A percentile compares a stretch with the other conserved stretches of the same genome.
phyloP scores from a whole-genome alignment of 768 basidiomycete genomes.

The Pluteus cervinus region DNA sequence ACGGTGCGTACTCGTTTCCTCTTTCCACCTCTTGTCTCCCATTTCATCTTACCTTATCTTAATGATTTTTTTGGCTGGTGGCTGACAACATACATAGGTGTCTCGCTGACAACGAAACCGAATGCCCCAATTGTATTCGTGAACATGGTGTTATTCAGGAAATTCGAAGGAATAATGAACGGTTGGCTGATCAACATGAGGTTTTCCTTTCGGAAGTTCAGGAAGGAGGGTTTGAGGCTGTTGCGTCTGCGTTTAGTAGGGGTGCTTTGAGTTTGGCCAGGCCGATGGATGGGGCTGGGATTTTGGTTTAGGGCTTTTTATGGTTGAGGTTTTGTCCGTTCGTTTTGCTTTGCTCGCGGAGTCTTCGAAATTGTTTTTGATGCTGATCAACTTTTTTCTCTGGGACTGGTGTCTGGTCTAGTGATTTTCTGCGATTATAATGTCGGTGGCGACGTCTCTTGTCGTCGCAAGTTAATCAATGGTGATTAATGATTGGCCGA shows the following conservation, averaged over 20 bases:
- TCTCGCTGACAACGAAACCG: conserved; percentile 80
- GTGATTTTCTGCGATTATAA: too few relatives aligned
- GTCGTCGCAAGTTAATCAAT: too few relatives aligned
- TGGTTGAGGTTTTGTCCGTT: background rate
- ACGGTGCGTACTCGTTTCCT: conserved; percentile 41
- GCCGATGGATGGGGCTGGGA: conserved; percentile 23
- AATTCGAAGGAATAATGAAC: conserved; percentile 81
- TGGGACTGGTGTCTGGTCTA: too few relatives aligned
- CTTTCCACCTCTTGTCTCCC: background rate
- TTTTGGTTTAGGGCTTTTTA: too few relatives aligned
- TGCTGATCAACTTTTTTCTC: too few relatives aligned
- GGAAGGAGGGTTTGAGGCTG: conserved; percentile 64
- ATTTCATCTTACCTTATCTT: background rate
- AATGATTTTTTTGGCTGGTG: background rate
- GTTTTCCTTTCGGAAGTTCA: conserved; percentile 72
- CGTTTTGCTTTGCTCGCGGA: background rate
- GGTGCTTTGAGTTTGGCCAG: conserved; percentile 50
- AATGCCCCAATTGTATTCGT: conserved; percentile 85
- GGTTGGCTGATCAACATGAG: conserved; percentile 77
- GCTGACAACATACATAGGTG: too few relatives aligned
- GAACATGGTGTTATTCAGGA: conserved; percentile 88
- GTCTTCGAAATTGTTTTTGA: too few relatives aligned
- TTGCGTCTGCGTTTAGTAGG: conserved; percentile 65
- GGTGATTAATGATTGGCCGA: too few relatives aligned
- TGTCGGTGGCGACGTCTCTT: too few relatives aligned